Conservation (phyloP, 1,139 yeast genomes). For the Saccharomyces hybrid region DNA sequence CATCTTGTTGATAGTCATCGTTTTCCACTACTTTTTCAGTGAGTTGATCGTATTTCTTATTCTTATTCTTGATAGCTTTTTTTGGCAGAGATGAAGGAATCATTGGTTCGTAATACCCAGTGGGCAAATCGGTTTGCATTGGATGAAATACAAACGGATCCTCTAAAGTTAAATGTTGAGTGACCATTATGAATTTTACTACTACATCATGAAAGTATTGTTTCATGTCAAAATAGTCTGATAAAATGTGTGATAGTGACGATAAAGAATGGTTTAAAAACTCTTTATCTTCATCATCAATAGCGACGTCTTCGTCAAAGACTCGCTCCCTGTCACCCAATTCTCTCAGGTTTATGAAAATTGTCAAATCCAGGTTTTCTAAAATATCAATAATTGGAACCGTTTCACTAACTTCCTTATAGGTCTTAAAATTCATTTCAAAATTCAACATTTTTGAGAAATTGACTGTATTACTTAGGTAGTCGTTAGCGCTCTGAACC, state of each 20-base stretch:
- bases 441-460: neutral
- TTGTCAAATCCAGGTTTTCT: conserved; percentile 27
- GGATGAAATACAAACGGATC: conserved; percentile 67
- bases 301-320: neutral
- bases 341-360: conserved; percentile 24
- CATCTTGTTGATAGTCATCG: neutral
- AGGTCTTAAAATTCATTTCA: conserved; percentile 14
- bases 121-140: conserved; percentile 41
- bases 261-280: conserved; percentile 21
- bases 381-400: conserved; percentile 22
- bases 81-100: neutral
- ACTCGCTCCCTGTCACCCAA: conserved; percentile 7
- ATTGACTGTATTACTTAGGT: neutral
- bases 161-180: conserved; percentile 61
- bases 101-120: conserved; percentile 33
- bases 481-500: neutral
- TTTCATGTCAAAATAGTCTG: conserved; percentile 65
- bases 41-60: neutral
- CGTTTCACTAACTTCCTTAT: conserved; percentile 27
- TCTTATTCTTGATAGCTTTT: neutral
- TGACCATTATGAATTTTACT: conserved; percentile 50
- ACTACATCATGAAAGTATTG: conserved; percentile 61
- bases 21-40: neutral
- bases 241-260: conserved; percentile 36
- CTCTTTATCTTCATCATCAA: conserved; percentile 21